Evolutionary conservation across 225 moss, liverwort and hornwort genomes (phyloP).

Genomic region (Asterella californica): DNA sequence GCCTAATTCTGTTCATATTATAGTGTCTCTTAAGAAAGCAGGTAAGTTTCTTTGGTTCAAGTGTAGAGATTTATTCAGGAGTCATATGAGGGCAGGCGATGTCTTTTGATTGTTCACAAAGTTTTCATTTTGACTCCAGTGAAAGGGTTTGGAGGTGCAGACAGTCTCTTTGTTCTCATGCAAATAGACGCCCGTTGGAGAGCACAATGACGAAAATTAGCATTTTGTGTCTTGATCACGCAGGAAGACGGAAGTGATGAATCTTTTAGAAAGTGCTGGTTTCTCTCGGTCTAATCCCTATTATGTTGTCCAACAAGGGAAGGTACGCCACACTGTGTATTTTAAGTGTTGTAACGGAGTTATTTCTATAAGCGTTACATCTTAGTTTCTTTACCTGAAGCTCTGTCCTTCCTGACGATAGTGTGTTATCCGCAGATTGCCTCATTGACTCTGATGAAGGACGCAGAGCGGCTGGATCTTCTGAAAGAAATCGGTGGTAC

Average conservation of each 20-base stretch:
- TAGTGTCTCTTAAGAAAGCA: no score
- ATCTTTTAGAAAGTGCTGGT: conserved; percentile 88
- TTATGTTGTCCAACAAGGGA: conserved; percentile 95
- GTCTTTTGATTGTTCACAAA: no score
- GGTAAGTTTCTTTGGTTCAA: no score
- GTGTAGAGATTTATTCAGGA: no score
- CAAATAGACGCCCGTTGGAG: background rate
- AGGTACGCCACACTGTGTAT: conserved; percentile 34
- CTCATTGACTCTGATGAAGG: conserved; percentile 91
- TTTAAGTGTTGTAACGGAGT: background rate
- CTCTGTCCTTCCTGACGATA: background rate
- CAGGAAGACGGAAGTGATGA: conserved; percentile 94
- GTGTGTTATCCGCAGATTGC: conserved; percentile 57
- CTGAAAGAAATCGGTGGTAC: conserved; percentile 94
- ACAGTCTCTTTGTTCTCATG: no score
- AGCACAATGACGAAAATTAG: background rate
- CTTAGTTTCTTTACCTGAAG: background rate
- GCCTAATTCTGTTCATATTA: no score
- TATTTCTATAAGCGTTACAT: background rate
- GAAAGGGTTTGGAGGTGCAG: no score
- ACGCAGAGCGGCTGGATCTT: conserved; percentile 80
- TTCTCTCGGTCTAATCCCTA: conserved; percentile 95
- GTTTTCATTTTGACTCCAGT: no score
- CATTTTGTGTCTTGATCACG: background rate
- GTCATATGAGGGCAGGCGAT: no score